phyloP scores from a whole-genome alignment of 2,329 filamentous ascomycete genomes.

The Colletotrichum tropicale region DNA sequence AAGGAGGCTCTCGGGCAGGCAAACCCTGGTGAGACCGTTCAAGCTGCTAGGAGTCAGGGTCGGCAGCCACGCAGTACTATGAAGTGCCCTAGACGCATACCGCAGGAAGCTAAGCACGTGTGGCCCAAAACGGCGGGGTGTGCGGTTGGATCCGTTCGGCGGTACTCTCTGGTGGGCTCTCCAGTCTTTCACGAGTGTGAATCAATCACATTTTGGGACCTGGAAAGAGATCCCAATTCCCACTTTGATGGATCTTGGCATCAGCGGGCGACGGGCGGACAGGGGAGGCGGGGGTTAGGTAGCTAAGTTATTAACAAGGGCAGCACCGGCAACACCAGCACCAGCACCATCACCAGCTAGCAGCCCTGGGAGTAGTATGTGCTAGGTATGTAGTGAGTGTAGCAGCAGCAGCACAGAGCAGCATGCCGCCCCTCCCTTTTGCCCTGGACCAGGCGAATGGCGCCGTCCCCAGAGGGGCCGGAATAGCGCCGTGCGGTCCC shows the following conservation, averaged over 20 bases:
- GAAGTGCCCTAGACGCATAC: neutral
- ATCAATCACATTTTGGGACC: neutral
- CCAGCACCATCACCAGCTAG: neutral
- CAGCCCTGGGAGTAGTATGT: neutral
- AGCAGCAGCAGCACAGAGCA: neutral
- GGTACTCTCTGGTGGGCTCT: neutral
- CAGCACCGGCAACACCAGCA: neutral
- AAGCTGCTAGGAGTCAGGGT: neutral
- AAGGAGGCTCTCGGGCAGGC: neutral
- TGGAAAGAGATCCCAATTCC: neutral
- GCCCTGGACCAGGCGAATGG: slow-evolving; percentile 2
- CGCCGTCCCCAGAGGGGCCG: slow-evolving; percentile 14
- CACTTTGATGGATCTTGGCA: slow-evolving; percentile 3
- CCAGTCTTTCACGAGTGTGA: neutral
- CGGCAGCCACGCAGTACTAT: neutral
- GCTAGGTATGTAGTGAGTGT: no score
- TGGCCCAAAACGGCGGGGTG: slow-evolving; percentile 10
- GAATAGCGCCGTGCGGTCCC: slow-evolving; percentile 10
- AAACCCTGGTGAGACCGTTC: neutral
- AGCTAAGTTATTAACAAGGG: neutral
- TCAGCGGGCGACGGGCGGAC: slow-evolving; percentile 4
- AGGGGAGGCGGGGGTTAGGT: neutral
- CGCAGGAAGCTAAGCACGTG: neutral
- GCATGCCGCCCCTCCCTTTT: neutral
- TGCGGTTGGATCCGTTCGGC: slow-evolving; percentile 14